Conservation (phyloP, 1,284 basidiomycete genomes). For the Ceraceosorus guamensis region DNA sequence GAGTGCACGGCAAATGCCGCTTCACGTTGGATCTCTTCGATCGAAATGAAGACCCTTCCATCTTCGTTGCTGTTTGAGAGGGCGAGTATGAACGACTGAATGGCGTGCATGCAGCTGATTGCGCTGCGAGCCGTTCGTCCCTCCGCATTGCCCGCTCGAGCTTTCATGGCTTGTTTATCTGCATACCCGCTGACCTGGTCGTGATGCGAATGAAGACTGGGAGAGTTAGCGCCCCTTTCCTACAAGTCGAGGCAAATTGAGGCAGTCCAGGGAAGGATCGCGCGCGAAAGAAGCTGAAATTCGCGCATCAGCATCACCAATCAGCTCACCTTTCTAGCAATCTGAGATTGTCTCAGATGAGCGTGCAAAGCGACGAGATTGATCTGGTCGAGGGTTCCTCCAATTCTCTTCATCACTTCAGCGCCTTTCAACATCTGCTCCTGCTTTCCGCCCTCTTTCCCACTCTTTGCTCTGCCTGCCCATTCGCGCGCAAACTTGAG, state of each 20-base stretch:
- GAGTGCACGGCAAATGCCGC: too few species aligned
- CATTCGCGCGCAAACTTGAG: conserved; percentile 9
- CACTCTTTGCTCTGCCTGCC: neutral
- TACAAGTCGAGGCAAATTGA: too few species aligned
- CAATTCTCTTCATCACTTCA: conserved; percentile 62
- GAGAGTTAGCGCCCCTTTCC: too few species aligned
- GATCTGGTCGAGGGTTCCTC: conserved; percentile 61
- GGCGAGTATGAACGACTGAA: conserved; percentile 77
- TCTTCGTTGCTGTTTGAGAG: conserved; percentile 75
- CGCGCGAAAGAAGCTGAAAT: too few species aligned
- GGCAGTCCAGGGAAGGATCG: too few species aligned
- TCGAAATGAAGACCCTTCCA: conserved; percentile 51
- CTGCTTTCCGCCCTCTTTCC: neutral
- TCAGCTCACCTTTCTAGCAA: conserved; percentile 53
- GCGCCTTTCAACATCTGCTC: conserved; percentile 60
- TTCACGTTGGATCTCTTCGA: too few species aligned
- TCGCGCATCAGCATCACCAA: too few species aligned
- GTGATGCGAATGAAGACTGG: neutral
- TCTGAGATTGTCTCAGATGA: conserved; percentile 80
- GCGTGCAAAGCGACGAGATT: conserved; percentile 68
- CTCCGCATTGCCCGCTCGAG: conserved; percentile 50
- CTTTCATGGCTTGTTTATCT: conserved; percentile 59
- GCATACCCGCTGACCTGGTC: conserved; percentile 74
- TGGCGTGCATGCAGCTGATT: conserved; percentile 71
- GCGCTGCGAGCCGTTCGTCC: conserved; percentile 21